phyloP scores from a whole-genome alignment of 441 rosid species.

The Jatropha podagrica region DNA sequence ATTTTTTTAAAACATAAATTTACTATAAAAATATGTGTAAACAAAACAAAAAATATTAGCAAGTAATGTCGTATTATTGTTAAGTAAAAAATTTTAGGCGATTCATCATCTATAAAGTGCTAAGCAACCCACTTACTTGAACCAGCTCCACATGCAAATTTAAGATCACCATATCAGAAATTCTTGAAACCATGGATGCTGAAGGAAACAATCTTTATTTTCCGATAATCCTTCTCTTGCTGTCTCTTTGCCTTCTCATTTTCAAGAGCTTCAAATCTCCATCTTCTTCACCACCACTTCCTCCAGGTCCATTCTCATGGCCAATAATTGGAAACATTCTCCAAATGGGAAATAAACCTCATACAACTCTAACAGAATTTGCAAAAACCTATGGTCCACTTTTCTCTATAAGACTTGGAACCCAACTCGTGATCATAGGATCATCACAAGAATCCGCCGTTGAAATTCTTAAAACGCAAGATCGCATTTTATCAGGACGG shows the following conservation, averaged over 20 bases:
- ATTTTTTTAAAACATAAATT: no score
- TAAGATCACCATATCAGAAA: no score
- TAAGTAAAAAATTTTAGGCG: no score
- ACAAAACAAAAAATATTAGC: no score
- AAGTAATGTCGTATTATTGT: no score
- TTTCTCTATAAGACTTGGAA: constrained; percentile 24
- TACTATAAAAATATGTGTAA: no score
- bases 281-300: constrained; percentile 8
- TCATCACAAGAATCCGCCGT: constrained; percentile 26
- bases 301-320: constrained; percentile 37
- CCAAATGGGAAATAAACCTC: constrained; percentile 25
- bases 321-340: constrained; percentile 31
- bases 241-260: constrained; percentile 16
- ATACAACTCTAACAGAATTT: constrained; percentile 12
- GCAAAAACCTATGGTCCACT: constrained; percentile 26
- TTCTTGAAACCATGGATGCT: not conserved
- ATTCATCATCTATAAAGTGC: no score
- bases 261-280: constrained; percentile 12
- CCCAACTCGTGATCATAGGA: constrained; percentile 24
- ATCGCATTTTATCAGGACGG: constrained; percentile 21
- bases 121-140: no score
- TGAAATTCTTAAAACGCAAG: constrained; percentile 31
- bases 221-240: constrained; percentile 11
- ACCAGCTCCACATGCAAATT: not conserved
- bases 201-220: constrained; percentile 6